Conservation (phyloP, 768 basidiomycete species). For the Tylopilus plumbeoviolaceoides region DNA sequence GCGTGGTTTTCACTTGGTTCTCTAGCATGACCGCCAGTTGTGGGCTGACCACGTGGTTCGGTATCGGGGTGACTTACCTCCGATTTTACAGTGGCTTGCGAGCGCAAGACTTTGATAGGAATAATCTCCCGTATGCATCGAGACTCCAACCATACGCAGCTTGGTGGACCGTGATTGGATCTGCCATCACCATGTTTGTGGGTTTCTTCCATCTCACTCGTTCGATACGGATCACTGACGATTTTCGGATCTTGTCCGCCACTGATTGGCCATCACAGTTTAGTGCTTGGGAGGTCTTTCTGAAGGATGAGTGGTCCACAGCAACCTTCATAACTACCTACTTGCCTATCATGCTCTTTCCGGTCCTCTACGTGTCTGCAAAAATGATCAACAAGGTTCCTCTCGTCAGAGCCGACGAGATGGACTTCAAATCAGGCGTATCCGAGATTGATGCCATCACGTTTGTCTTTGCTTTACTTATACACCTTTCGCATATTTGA, state of each 20-base stretch:
- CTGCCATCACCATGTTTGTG: constrained; percentile 32
- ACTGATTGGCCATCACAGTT: constrained; percentile 21
- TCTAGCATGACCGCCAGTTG: constrained; percentile 31
- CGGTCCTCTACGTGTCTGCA: constrained; percentile 37
- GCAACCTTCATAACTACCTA: constrained; percentile 38
- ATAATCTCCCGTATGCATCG: constrained; percentile 41
- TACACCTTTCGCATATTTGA: not conserved
- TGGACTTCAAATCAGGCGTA: constrained; percentile 16
- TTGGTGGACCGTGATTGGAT: constrained; percentile 32
- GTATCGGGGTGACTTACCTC: constrained; percentile 38
- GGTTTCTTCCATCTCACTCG: constrained; percentile 5
- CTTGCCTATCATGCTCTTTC: constrained; percentile 39
- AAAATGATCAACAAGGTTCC: constrained; percentile 10
- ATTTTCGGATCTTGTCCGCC: not conserved
- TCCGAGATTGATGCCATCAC: constrained; percentile 17
- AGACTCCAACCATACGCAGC: constrained; percentile 38
- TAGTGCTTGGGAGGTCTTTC: constrained; percentile 35
- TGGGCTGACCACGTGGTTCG: constrained; percentile 40
- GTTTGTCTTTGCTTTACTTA: constrained; percentile 6
- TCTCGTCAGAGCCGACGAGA: constrained; percentile 14
- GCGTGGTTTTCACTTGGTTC: constrained; percentile 40
- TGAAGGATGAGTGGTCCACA: constrained; percentile 32
- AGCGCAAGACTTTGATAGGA: constrained; percentile 45
- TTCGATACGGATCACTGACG: not conserved
- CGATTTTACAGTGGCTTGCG: constrained; percentile 35